Evolutionary conservation across 2,329 filamentous ascomycete genomes (phyloP).

Genomic region (Sphaerulina musiva): DNA sequence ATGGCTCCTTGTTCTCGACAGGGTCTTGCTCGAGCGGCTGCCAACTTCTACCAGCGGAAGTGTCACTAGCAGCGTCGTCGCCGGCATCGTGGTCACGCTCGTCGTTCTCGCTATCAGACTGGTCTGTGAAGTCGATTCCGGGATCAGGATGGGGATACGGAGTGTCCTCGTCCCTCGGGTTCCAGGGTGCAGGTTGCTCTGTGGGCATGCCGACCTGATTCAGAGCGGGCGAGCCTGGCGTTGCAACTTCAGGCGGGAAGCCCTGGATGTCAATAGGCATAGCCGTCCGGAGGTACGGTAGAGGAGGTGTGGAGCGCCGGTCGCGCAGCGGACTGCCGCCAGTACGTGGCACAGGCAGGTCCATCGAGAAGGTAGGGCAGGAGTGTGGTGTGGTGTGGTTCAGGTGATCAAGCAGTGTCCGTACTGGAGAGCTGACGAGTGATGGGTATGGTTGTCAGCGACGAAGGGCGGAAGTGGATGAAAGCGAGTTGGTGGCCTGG

Average conservation of each 20-base stretch:
- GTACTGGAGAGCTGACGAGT: not conserved
- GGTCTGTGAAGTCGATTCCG: conserved; percentile 6
- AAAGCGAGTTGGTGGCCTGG: not conserved
- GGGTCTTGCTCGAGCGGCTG: conserved; percentile 28
- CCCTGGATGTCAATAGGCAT: not conserved
- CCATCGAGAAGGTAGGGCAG: not conserved
- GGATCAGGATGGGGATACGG: not conserved
- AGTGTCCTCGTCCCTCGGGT: conserved; percentile 1
- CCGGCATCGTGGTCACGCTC: conserved; percentile 14
- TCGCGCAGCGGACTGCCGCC: not conserved
- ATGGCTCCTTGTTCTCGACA: conserved; percentile 30
- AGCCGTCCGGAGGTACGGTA: not conserved
- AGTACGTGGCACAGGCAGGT: not conserved
- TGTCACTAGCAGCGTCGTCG: conserved; percentile 29
- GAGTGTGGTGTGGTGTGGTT: too few species aligned
- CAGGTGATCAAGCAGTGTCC: not conserved
- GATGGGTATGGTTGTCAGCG: not conserved
- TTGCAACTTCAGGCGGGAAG: conserved; percentile 4
- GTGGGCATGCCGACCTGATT: not conserved
- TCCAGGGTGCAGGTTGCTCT: not conserved
- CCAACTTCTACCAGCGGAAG: conserved; percentile 1
- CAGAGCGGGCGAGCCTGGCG: not conserved
- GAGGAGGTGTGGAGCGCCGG: conserved; percentile 1
- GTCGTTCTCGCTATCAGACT: conserved; percentile 23
- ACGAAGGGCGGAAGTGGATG: not conserved